A percentile compares a stretch with the other conserved stretches of the same genome.
phyloP scores from a whole-genome alignment of 2,329 filamentous ascomycete species.

The Cladophialophora chaetospira region DNA sequence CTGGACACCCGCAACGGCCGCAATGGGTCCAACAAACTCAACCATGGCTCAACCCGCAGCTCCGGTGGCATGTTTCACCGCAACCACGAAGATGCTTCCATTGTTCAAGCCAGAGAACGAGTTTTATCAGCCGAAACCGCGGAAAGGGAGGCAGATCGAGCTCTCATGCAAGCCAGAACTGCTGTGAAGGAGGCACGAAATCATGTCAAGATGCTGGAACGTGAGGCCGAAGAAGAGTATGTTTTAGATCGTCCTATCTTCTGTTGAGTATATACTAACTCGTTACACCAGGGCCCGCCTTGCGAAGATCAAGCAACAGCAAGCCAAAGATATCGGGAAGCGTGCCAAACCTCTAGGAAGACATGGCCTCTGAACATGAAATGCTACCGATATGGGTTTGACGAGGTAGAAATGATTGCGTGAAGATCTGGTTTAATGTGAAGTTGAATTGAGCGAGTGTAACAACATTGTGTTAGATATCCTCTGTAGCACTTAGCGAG shows the following conservation, averaged over 20 bases:
- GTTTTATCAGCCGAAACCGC: constrained; percentile 64
- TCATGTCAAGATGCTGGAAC: constrained; percentile 64
- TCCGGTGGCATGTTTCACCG: constrained; percentile 44
- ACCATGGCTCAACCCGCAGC: constrained; percentile 27
- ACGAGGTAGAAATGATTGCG: background rate
- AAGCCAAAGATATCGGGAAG: constrained; percentile 67
- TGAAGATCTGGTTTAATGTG: background rate
- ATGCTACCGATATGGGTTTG: background rate
- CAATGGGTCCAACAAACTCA: constrained; percentile 23
- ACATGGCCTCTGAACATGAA: background rate
- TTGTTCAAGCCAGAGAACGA: constrained; percentile 62
- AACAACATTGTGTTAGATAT: constrained; percentile 7
- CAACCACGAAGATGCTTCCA: constrained; percentile 61
- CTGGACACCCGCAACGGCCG: constrained; percentile 31
- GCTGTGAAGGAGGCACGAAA: constrained; percentile 65
- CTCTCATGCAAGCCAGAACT: constrained; percentile 58
- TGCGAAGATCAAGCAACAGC: constrained; percentile 68
- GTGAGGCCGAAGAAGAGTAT: constrained; percentile 65
- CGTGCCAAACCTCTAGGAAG: constrained; percentile 67
- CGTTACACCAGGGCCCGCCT: constrained; percentile 49
- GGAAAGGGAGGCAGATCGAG: constrained; percentile 66
- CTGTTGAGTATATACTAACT: constrained; percentile 8
- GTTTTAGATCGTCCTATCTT: constrained; percentile 13
- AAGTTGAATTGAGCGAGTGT: background rate
- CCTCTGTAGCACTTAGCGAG: background rate